These are phyloP conservation scores for Mycosphaerelloides madeirae DNA, from an alignment of 2,329 filamentous ascomycete genomes.

Conservation along the genomic window DNA sequence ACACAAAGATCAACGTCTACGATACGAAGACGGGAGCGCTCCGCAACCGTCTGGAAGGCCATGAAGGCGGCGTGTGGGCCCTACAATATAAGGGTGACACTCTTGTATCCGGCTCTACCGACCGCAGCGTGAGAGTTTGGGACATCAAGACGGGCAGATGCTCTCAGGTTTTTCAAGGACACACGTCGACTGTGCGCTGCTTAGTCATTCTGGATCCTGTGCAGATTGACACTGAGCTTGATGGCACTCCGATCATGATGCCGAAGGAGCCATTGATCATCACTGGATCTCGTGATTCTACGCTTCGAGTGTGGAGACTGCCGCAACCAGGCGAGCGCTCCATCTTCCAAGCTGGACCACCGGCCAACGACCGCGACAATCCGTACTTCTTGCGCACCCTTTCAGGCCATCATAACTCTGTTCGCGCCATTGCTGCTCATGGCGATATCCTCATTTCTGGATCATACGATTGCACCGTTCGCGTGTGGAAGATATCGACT, in stretches of 20 bases:
- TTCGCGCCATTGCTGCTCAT: conserved; percentile 90
- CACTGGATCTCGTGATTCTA: conserved; percentile 91
- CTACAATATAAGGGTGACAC: conserved; percentile 94
- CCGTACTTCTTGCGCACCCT: conserved; percentile 91
- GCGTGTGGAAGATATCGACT: conserved; percentile 96
- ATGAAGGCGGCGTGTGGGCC: conserved; percentile 97
- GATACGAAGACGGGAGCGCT: conserved; percentile 91
- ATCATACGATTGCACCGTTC: conserved; percentile 91
- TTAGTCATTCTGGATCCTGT: conserved; percentile 89
- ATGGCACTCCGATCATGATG: conserved; percentile 78
- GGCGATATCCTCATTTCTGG: conserved; percentile 95
- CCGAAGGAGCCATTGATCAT: conserved; percentile 94
- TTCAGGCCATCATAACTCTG: conserved; percentile 83
- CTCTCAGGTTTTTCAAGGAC: conserved; percentile 93
- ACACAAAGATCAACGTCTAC: conserved; percentile 96
- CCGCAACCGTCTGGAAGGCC: conserved; percentile 77
- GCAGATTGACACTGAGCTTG: conserved; percentile 64
- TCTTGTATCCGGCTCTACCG: conserved; percentile 91
- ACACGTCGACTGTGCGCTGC: conserved; percentile 94
- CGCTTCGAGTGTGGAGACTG: conserved; percentile 88
- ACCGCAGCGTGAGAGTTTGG: conserved; percentile 98
- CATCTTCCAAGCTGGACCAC: conserved; percentile 74
- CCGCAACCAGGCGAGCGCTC: conserved; percentile 72
- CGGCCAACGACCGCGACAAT: conserved; percentile 71
- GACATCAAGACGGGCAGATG: conserved; percentile 91